These are phyloP conservation scores for Phaeodactylum tricornutum DNA, from an alignment of 108 stramenopile genomes.

Conservation along the genomic window DNA sequence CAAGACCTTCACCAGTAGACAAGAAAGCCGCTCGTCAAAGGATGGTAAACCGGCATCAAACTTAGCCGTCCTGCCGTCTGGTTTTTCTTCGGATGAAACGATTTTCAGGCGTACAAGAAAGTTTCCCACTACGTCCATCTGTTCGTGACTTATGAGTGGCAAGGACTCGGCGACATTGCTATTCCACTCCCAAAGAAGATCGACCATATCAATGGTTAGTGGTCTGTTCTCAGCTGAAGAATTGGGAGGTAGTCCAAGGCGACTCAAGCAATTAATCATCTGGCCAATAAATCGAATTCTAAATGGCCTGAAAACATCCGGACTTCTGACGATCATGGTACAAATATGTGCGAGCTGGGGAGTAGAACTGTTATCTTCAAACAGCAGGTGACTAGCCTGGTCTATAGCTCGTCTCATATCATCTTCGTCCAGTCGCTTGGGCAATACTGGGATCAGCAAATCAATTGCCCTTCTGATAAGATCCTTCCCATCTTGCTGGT, in stretches of 20 bases:
- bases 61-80: too few relatives aligned
- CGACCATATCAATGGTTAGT: slow-evolving; percentile 66
- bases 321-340: slow-evolving; percentile 70
- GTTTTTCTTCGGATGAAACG: too few relatives aligned
- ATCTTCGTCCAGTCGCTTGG: slow-evolving; percentile 26
- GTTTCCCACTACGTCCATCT: too few relatives aligned
- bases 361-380: slow-evolving; percentile 85
- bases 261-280: slow-evolving; percentile 76
- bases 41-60: too few relatives aligned
- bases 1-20: too few relatives aligned
- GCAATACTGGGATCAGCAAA: slow-evolving; percentile 71
- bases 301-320: slow-evolving; percentile 46
- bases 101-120: slow-evolving; percentile 37
- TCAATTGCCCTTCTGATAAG: slow-evolving; percentile 70
- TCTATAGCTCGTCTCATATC: slow-evolving; percentile 67
- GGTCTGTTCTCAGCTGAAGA: slow-evolving; percentile 50
- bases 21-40: too few relatives aligned
- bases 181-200: slow-evolving; percentile 82
- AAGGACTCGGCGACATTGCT: background rate
- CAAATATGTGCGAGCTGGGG: slow-evolving; percentile 89
- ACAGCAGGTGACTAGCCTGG: slow-evolving; percentile 78
- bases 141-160: too few relatives aligned
- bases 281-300: slow-evolving; percentile 60
- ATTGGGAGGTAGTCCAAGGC: slow-evolving; percentile 72
- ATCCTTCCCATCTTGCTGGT: slow-evolving; percentile 75